These are phyloP conservation scores for Priceomyces haplophilus DNA, from an alignment of 805 yeast species.

Conservation along the genomic window DNA sequence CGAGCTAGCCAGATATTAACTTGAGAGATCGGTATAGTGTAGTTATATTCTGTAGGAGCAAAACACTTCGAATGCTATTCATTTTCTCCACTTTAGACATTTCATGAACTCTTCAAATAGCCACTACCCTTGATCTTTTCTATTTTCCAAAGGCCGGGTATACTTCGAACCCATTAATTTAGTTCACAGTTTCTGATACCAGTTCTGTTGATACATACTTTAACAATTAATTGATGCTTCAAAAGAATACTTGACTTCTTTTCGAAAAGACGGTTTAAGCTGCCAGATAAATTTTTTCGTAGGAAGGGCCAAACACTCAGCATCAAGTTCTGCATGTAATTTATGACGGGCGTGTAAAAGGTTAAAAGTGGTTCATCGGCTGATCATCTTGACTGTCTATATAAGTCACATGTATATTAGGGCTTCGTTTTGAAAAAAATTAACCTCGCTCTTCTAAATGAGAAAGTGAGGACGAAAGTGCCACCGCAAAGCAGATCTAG, in stretches of 20 bases:
- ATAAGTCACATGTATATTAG: constrained; percentile 1
- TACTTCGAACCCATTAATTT: too few relatives aligned
- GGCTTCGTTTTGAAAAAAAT: neutral
- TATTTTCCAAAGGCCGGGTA: too few relatives aligned
- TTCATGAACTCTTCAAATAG: too few relatives aligned
- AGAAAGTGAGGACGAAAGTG: too few relatives aligned
- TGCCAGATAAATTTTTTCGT: constrained; percentile 4
- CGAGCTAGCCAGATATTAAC: too few relatives aligned
- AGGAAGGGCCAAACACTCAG: neutral
- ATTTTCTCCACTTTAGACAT: too few relatives aligned
- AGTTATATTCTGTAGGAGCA: too few relatives aligned
- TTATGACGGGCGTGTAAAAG: neutral
- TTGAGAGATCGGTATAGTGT: too few relatives aligned
- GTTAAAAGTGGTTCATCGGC: neutral
- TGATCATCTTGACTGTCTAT: constrained; percentile 1
- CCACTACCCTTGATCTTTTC: too few relatives aligned
- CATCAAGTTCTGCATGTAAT: constrained; percentile 1
- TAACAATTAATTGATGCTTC: constrained; percentile 3
- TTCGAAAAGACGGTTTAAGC: constrained; percentile 1
- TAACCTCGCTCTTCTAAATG: neutral
- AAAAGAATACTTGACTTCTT: constrained; percentile 1
- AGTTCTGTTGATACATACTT: constrained; percentile 1
- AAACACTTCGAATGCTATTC: too few relatives aligned
- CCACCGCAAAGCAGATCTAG: too few relatives aligned
- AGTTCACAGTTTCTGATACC: too few relatives aligned